Conservation (phyloP, 2,329 filamentous ascomycete genomes). For the Ophiocordyceps camponoti-saundersi region DNA sequence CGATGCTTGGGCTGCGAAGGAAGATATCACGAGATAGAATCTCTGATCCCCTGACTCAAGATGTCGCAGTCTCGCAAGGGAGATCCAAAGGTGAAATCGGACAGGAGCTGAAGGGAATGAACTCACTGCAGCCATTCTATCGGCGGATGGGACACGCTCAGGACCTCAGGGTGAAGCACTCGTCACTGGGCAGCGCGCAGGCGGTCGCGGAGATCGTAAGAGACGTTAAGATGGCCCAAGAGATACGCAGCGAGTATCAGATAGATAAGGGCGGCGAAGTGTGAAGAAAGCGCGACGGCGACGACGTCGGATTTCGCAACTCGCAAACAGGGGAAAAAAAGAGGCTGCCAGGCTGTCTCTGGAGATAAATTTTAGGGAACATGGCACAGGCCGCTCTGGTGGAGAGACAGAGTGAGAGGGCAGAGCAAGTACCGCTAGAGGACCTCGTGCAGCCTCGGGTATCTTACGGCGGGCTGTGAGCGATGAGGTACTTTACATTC, state of each 20-base stretch:
- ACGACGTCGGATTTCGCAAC: conserved; percentile 16
- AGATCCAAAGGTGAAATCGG: neutral
- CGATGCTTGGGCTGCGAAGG: neutral
- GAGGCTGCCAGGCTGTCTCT: conserved; percentile 6
- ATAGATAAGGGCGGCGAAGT: conserved; percentile 10
- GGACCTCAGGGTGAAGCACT: conserved; percentile 2
- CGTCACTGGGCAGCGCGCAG: conserved; percentile 1
- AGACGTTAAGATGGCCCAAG: conserved; percentile 5
- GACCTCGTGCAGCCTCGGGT: neutral
- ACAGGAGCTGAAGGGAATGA: conserved; percentile 3
- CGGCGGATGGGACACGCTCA: conserved; percentile 11
- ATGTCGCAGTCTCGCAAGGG: conserved; percentile 2
- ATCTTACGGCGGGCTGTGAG: neutral
- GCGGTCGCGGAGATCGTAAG: neutral
- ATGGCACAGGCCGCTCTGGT: neutral
- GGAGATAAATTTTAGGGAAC: conserved; percentile 18
- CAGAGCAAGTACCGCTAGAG: neutral
- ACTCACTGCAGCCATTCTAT: conserved; percentile 28
- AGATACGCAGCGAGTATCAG: conserved; percentile 15
- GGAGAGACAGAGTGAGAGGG: neutral
- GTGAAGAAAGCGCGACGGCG: conserved; percentile 11
- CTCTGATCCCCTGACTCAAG: neutral
- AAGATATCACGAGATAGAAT: too few relatives aligned
- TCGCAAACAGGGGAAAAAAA: conserved; percentile 9
- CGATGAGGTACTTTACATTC: neutral